These are phyloP conservation scores for Penicillium vulpinum DNA, from an alignment of 2,329 filamentous ascomycete genomes.

Conservation along the genomic window DNA sequence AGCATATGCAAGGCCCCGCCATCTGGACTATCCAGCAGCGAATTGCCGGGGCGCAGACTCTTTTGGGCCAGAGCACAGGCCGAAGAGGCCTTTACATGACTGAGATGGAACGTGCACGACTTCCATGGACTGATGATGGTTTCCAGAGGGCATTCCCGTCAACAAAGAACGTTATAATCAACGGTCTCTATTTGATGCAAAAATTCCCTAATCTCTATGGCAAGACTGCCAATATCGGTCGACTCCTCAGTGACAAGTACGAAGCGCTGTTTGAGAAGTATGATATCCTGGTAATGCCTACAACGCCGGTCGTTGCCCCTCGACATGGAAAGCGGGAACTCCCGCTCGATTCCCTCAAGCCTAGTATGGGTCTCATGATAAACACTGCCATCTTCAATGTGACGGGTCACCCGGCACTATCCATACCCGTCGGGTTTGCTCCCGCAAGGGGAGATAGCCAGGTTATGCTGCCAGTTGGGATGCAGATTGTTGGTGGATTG, in stretches of 20 bases:
- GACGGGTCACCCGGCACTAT: slow-evolving; percentile 58
- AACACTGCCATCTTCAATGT: slow-evolving; percentile 61
- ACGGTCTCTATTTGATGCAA: slow-evolving; percentile 42
- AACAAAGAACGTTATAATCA: slow-evolving; percentile 47
- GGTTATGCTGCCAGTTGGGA: slow-evolving; percentile 51
- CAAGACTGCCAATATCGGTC: slow-evolving; percentile 44
- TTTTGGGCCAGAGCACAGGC: slow-evolving; percentile 47
- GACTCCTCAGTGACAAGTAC: slow-evolving; percentile 42
- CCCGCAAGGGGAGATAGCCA: slow-evolving; percentile 24
- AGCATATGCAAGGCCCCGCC: slow-evolving; percentile 46
- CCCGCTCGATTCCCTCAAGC: slow-evolving; percentile 27
- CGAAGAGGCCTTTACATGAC: slow-evolving; percentile 52
- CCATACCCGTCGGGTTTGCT: slow-evolving; percentile 53
- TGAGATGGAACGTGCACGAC: slow-evolving; percentile 52
- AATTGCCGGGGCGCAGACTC: slow-evolving; percentile 47
- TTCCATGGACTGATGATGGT: slow-evolving; percentile 49
- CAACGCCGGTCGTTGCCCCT: slow-evolving; percentile 30
- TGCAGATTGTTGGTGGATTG: slow-evolving; percentile 55
- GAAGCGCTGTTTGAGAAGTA: slow-evolving; percentile 41
- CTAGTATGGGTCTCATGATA: slow-evolving; percentile 53
- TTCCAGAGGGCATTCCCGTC: slow-evolving; percentile 51
- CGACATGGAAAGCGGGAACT: slow-evolving; percentile 25
- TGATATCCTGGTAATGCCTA: slow-evolving; percentile 47
- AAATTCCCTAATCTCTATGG: slow-evolving; percentile 43
- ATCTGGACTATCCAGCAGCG: slow-evolving; percentile 50